phyloP scores from a whole-genome alignment of 1,284 basidiomycete species.

The Cryptococcus maquisensis region DNA sequence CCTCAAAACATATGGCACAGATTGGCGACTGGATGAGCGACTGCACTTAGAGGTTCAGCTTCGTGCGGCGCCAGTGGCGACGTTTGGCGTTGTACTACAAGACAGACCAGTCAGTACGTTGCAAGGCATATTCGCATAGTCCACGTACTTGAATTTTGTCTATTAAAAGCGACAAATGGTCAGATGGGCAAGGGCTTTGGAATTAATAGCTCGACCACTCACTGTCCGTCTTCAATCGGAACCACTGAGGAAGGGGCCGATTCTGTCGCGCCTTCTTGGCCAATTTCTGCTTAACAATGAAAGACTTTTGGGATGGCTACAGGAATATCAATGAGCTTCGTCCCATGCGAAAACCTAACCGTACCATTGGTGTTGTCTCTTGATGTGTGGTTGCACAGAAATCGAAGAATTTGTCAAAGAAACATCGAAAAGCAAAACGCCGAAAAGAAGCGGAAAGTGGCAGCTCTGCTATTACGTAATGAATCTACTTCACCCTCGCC shows the following conservation, averaged over 20 bases:
- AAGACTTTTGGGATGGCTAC: slow-evolving; percentile 96
- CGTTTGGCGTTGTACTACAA: slow-evolving; percentile 84
- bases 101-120: not conserved
- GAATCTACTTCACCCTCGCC: too few species aligned
- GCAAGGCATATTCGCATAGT: not conserved
- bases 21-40: not conserved
- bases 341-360: too few species aligned
- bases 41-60: slow-evolving; percentile 78
- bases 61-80: slow-evolving; percentile 90
- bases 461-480: too few species aligned
- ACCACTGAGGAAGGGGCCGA: slow-evolving; percentile 97
- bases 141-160: slow-evolving; percentile 80
- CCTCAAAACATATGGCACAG: too few species aligned
- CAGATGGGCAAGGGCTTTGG: not conserved
- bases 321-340: not conserved
- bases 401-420: too few species aligned
- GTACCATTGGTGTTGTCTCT: too few species aligned
- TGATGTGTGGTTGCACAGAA: too few species aligned
- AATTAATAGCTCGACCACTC: slow-evolving; percentile 16
- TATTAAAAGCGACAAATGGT: slow-evolving; percentile 1
- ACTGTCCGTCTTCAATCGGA: slow-evolving; percentile 90
- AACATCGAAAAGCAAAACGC: too few species aligned
- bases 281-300: slow-evolving; percentile 77
- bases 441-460: too few species aligned
- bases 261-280: slow-evolving; percentile 96